Evolutionary conservation across 2,329 filamentous ascomycete genomes (phyloP).

Genomic region (Phaeosphaeriaceae sp.): DNA sequence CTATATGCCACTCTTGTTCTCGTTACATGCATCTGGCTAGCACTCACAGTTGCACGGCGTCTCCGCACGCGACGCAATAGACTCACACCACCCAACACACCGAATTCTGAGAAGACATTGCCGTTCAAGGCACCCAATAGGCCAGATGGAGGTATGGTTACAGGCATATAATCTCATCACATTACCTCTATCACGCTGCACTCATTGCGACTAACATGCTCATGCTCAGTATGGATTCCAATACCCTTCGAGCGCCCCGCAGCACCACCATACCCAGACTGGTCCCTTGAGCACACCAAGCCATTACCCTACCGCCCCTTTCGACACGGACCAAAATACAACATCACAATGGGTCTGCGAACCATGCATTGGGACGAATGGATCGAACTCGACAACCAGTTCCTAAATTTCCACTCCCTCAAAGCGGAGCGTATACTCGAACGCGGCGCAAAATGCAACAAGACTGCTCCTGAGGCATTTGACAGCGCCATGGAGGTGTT

Average conservation of each 20-base stretch:
- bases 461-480: constrained; percentile 72
- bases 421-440: constrained; percentile 73
- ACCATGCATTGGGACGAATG: constrained; percentile 73
- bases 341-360: constrained; percentile 79
- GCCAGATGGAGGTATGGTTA: constrained; percentile 54
- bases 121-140: constrained; percentile 47
- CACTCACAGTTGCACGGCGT: constrained; percentile 30
- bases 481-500: constrained; percentile 77
- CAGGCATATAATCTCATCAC: background rate
- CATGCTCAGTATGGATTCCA: constrained; percentile 60
- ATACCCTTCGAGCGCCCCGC: constrained; percentile 65
- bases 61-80: constrained; percentile 25
- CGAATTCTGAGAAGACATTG: constrained; percentile 56
- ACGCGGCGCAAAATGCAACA: constrained; percentile 70
- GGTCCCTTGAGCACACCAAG: constrained; percentile 71
- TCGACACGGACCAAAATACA: constrained; percentile 76
- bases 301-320: constrained; percentile 81
- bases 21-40: constrained; percentile 40
- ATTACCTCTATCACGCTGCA: background rate
- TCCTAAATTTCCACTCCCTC: constrained; percentile 71
- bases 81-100: constrained; percentile 35
- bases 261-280: constrained; percentile 68
- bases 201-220: too few relatives aligned
- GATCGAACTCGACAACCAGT: constrained; percentile 87
- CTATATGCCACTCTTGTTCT: constrained; percentile 43